These are phyloP conservation scores for Mucor mucedo DNA, from an alignment of 371 early-diverging fungal genomes.

Conservation along the genomic window DNA sequence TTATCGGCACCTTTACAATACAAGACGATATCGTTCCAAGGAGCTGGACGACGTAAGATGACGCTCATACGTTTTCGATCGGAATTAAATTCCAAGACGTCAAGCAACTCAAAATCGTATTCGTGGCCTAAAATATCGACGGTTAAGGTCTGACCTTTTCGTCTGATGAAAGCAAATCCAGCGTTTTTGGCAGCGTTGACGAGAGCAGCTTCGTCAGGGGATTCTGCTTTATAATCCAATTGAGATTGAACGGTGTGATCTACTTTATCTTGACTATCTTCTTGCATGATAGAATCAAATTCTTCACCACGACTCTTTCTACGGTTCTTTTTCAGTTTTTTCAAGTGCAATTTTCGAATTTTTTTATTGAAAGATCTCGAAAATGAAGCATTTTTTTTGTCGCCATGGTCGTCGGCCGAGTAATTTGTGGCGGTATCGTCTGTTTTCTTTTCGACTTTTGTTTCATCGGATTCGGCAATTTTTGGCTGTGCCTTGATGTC, in stretches of 20 bases:
- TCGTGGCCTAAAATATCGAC: constrained; percentile 72
- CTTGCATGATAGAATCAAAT: constrained; percentile 27
- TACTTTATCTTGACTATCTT: constrained; percentile 28
- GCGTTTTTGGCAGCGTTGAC: constrained; percentile 87
- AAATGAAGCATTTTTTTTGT: background rate
- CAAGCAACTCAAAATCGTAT: constrained; percentile 73
- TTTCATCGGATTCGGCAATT: constrained; percentile 1
- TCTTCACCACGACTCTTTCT: constrained; percentile 23
- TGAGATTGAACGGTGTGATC: constrained; percentile 42
- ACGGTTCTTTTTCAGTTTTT: background rate
- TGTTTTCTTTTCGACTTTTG: background rate
- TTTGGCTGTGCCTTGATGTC: constrained; percentile 16
- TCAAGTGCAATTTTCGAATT: background rate
- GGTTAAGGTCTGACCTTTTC: constrained; percentile 40
- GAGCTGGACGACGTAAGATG: constrained; percentile 77
- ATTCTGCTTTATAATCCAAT: constrained; percentile 67
- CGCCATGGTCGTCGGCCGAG: background rate
- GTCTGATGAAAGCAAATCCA: constrained; percentile 81
- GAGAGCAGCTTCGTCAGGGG: constrained; percentile 88
- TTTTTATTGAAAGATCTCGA: background rate
- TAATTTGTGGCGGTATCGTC: background rate
- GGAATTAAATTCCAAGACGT: constrained; percentile 90
- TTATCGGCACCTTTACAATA: constrained; percentile 98
- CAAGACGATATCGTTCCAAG: constrained; percentile 81
- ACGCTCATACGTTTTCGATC: constrained; percentile 96